Percentiles rank a stretch among this genome's conserved stretches.
These are phyloP conservation scores for Penicillium hordei DNA, from an alignment of 2,329 filamentous ascomycete genomes.

Conservation along the genomic window DNA sequence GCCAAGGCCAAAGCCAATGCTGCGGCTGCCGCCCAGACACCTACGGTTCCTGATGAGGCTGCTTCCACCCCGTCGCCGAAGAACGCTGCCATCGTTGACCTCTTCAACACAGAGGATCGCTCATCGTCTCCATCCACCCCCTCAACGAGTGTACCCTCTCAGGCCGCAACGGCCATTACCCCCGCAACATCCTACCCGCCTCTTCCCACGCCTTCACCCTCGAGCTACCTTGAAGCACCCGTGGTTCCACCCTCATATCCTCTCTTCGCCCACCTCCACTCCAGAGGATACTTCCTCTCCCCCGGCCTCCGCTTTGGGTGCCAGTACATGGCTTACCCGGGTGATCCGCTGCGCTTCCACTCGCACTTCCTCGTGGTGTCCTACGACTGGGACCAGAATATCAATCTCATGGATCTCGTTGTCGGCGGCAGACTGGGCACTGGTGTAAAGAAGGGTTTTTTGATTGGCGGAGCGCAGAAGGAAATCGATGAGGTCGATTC, in stretches of 20 bases:
- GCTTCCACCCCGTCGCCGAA: not conserved
- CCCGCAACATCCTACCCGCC: slow-evolving; percentile 53
- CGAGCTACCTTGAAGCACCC: slow-evolving; percentile 32
- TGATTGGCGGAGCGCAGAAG: slow-evolving; percentile 70
- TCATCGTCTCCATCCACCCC: slow-evolving; percentile 14
- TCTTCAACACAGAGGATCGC: slow-evolving; percentile 24
- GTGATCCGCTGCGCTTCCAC: slow-evolving; percentile 91
- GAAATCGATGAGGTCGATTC: slow-evolving; percentile 35
- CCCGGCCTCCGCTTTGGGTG: slow-evolving; percentile 93
- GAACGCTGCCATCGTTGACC: slow-evolving; percentile 19
- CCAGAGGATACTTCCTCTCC: slow-evolving; percentile 78
- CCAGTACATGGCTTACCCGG: slow-evolving; percentile 91
- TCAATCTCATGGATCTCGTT: slow-evolving; percentile 80
- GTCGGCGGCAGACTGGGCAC: slow-evolving; percentile 85
- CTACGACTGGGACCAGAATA: slow-evolving; percentile 81
- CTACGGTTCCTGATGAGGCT: slow-evolving; percentile 8
- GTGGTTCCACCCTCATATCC: slow-evolving; percentile 60
- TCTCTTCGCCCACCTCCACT: slow-evolving; percentile 77
- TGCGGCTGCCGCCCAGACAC: slow-evolving; percentile 1
- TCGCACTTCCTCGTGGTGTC: slow-evolving; percentile 89
- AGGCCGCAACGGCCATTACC: slow-evolving; percentile 43
- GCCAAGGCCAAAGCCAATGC: slow-evolving; percentile 25
- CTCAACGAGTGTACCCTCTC: slow-evolving; percentile 18
- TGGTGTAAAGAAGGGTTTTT: slow-evolving; percentile 91
- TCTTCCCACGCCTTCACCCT: slow-evolving; percentile 35